Conservation (phyloP, 495 filamentous ascomycete species). For the Neurospora cerealis region DNA sequence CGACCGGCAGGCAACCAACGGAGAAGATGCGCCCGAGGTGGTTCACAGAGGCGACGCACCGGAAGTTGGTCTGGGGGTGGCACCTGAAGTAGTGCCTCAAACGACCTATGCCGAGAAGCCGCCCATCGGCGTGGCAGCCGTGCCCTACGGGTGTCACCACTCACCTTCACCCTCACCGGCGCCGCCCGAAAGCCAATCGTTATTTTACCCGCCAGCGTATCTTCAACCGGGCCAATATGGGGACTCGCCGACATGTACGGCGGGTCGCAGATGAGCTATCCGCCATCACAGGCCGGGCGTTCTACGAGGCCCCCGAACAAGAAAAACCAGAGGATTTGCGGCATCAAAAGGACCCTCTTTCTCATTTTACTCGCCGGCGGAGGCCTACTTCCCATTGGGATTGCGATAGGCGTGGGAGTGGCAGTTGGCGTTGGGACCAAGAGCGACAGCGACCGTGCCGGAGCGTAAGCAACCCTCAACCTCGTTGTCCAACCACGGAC, state of each 20-base stretch:
- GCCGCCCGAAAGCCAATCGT: not conserved
- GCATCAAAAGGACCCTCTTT: conserved; percentile 5
- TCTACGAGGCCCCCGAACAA: not conserved
- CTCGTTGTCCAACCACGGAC: not conserved
- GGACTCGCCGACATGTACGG: not conserved
- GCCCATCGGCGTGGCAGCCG: not conserved
- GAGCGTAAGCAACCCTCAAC: not conserved
- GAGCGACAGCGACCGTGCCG: not conserved
- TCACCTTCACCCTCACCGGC: not conserved
- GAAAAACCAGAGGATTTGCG: conserved; percentile 4
- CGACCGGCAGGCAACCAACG: not conserved
- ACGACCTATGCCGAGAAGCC: not conserved
- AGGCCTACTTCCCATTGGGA: conserved; percentile 5
- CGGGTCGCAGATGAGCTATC: not conserved
- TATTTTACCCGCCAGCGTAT: not conserved
- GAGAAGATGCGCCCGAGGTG: not conserved
- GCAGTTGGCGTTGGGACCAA: conserved; percentile 8
- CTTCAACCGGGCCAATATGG: not conserved
- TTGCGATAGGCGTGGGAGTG: conserved; percentile 14
- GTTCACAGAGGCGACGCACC: not conserved
- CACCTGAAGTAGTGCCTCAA: not conserved
- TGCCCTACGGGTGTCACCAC: not conserved
- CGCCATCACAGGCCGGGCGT: not conserved
- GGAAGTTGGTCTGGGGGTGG: not conserved
- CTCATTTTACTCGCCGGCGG: conserved; percentile 6